Conservation (phyloP, 768 basidiomycete species). For the Xerocomus spinulosus region DNA sequence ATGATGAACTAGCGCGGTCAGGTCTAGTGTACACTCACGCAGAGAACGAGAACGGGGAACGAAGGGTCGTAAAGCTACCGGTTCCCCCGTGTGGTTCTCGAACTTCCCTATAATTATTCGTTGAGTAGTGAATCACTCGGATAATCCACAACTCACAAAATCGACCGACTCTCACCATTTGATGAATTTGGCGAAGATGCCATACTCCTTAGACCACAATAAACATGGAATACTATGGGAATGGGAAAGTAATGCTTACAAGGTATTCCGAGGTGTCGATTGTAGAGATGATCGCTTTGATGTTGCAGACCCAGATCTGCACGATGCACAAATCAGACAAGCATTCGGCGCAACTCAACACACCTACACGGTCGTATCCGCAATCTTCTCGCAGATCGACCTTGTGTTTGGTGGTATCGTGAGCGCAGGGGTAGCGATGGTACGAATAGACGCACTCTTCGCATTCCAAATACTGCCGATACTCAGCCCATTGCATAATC, state of each 20-base stretch:
- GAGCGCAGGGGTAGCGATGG: neutral
- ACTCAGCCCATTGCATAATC: slow-evolving; percentile 1
- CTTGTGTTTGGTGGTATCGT: neutral
- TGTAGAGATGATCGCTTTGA: neutral
- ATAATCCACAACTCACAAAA: neutral
- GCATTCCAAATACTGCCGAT: neutral
- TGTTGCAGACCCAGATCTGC: neutral
- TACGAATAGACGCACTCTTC: neutral
- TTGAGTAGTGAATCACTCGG: neutral
- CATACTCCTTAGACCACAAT: neutral
- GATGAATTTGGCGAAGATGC: neutral
- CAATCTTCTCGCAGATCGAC: neutral
- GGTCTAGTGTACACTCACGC: neutral
- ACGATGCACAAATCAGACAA: neutral
- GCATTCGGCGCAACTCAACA: neutral
- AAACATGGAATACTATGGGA: too few species aligned
- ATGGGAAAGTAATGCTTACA: neutral
- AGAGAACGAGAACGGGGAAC: neutral
- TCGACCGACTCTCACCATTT: neutral
- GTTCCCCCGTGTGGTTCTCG: neutral
- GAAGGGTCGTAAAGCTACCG: neutral
- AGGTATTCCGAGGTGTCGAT: neutral
- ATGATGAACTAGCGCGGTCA: neutral
- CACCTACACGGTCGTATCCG: neutral
- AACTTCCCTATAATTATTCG: neutral